These are phyloP conservation scores for Nicotiana otophora DNA, from an alignment of 257 asterid species.

Conservation along the genomic window DNA sequence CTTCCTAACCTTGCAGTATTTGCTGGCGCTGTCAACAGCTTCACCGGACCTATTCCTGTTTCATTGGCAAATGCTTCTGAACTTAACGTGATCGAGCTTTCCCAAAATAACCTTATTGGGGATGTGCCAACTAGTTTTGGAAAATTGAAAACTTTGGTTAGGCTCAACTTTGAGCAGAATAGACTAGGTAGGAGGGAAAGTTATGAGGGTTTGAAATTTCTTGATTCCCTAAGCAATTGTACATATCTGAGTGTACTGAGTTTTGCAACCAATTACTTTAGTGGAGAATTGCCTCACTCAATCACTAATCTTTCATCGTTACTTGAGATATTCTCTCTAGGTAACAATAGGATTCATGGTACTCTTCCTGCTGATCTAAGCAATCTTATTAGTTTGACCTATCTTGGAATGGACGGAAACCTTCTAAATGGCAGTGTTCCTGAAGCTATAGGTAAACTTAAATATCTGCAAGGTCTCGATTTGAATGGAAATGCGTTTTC, in stretches of 20 bases:
- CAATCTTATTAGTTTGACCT: constrained; percentile 17
- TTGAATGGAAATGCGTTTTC: constrained; percentile 12
- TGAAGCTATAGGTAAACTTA: constrained; percentile 15
- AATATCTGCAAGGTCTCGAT: background rate
- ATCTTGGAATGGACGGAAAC: background rate
- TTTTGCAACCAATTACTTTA: constrained; percentile 9
- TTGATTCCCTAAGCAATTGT: constrained; percentile 20
- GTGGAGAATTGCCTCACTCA: constrained; percentile 19
- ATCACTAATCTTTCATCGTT: constrained; percentile 22
- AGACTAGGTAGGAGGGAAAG: constrained; percentile 14
- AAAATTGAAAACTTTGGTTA: background rate
- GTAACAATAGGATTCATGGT: constrained; percentile 18
- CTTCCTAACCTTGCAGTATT: constrained; percentile 19
- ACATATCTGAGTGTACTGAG: constrained; percentile 18
- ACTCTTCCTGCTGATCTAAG: constrained; percentile 12
- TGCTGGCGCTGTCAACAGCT: constrained; percentile 19
- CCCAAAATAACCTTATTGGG: constrained; percentile 18
- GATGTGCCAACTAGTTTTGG: constrained; percentile 13
- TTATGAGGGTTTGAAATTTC: constrained; percentile 8
- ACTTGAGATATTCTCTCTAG: constrained; percentile 9
- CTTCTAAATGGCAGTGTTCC: constrained; percentile 13
- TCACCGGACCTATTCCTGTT: constrained; percentile 25
- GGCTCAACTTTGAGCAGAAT: constrained; percentile 16
- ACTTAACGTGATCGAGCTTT: constrained; percentile 13
- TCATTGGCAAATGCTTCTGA: constrained; percentile 25